phyloP scores from a whole-genome alignment of 305 asterid species.

The Stenogyne calaminthoides region DNA sequence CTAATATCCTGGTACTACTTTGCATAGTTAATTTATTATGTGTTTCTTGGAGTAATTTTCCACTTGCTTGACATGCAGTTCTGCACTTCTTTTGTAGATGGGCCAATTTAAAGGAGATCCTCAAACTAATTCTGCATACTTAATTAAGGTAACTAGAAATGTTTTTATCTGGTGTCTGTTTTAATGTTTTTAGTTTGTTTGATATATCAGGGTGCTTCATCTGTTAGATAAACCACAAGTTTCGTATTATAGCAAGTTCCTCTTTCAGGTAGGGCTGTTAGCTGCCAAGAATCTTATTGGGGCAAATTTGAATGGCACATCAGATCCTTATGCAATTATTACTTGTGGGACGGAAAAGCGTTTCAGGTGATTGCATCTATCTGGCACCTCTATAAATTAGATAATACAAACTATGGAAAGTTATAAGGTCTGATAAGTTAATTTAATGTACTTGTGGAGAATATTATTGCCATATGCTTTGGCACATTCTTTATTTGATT shows the following conservation, averaged over 20 bases:
- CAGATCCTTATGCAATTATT: constrained; percentile 97
- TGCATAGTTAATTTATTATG: constrained; percentile 22
- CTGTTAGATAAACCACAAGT: constrained; percentile 15
- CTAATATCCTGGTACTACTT: constrained; percentile 15
- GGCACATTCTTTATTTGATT: neutral
- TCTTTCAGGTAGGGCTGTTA: constrained; percentile 82
- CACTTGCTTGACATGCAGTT: constrained; percentile 88
- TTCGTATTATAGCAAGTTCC: constrained; percentile 22
- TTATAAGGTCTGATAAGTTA: neutral
- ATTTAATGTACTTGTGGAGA: neutral
- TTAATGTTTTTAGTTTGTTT: constrained; percentile 29
- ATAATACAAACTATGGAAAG: neutral
- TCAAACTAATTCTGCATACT: constrained; percentile 64
- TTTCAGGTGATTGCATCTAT: constrained; percentile 70
- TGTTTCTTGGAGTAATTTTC: constrained; percentile 53
- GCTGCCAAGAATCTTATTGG: constrained; percentile 97
- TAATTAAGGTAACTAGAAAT: constrained; percentile 62
- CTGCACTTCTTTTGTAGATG: constrained; percentile 92
- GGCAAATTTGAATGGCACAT: constrained; percentile 93
- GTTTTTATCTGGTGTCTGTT: constrained; percentile 2
- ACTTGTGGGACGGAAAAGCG: constrained; percentile 92
- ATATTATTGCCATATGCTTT: neutral
- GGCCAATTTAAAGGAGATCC: constrained; percentile 67
- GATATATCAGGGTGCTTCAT: constrained; percentile 26
- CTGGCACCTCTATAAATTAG: constrained; percentile 19